Evolutionary conservation across 331 rosid genomes (phyloP).

Genomic region (Dryas integrifolia): DNA sequence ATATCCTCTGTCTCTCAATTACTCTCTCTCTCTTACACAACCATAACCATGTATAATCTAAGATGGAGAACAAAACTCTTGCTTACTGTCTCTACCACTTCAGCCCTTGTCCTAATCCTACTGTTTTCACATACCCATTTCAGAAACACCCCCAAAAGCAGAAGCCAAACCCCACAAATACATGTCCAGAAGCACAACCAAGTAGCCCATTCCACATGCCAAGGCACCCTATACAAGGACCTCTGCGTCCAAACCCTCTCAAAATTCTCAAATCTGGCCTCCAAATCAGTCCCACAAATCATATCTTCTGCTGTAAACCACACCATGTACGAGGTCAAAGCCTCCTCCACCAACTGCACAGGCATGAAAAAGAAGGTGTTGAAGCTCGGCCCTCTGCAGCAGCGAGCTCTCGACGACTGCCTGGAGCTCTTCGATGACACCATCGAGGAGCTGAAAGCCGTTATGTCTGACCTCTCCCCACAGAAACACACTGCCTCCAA

Average conservation of each 20-base stretch:
- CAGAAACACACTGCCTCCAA: conserved; percentile 8
- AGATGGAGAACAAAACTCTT: conserved; percentile 24
- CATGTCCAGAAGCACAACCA: conserved; percentile 41
- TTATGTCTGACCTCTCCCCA: conserved; percentile 41
- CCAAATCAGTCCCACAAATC: conserved; percentile 52
- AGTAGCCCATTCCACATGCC: conserved; percentile 54
- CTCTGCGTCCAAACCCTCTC: conserved; percentile 69
- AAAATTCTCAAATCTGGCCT: conserved; percentile 50
- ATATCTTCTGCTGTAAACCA: conserved; percentile 45
- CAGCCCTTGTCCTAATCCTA: conserved; percentile 25
- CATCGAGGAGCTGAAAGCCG: conserved; percentile 37
- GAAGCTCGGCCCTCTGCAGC: conserved; percentile 26
- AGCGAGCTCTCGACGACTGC: conserved; percentile 73
- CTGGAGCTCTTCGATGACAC: conserved; percentile 53
- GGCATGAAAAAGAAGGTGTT: conserved; percentile 23
- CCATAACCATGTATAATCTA: conserved; percentile 33
- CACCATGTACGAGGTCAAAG: conserved; percentile 43
- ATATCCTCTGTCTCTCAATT: neutral
- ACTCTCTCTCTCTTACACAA: neutral
- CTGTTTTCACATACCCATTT: conserved; percentile 26
- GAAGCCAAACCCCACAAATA: neutral
- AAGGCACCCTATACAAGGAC: conserved; percentile 61
- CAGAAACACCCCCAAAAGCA: conserved; percentile 13
- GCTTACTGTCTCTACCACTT: conserved; percentile 12
- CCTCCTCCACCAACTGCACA: conserved; percentile 52